Percentiles rank a stretch among this genome's conserved stretches.
Conservation (phyloP, 495 filamentous ascomycete species). For the Tuber borchii region DNA sequence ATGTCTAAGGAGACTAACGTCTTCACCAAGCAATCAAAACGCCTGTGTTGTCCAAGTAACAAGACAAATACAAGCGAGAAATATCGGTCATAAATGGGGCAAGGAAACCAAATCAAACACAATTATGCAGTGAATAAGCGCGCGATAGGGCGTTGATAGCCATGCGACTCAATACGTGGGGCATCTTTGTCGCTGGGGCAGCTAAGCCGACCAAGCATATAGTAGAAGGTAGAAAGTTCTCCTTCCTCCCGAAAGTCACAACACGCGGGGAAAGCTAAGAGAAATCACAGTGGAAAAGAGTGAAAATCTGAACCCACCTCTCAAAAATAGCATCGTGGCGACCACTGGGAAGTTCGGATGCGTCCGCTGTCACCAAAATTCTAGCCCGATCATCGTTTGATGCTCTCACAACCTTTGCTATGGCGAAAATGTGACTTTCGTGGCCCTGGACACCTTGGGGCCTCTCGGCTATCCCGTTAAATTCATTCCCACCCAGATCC, state of each 20-base stretch:
- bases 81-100: neutral
- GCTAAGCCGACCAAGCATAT: neutral
- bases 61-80: neutral
- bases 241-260: neutral
- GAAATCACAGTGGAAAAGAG: conserved; percentile 1
- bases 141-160: neutral
- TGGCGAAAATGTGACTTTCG: conserved; percentile 56
- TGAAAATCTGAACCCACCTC: conserved; percentile 48
- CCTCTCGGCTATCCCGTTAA: conserved; percentile 17
- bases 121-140: neutral
- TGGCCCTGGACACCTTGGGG: conserved; percentile 33
- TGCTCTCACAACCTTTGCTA: conserved; percentile 48
- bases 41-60: neutral
- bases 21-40: neutral
- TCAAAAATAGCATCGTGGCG: conserved; percentile 52
- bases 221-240: neutral
- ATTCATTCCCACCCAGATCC: conserved; percentile 10
- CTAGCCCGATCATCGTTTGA: conserved; percentile 30
- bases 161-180: neutral
- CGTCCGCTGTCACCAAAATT: conserved; percentile 23
- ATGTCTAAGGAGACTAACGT: neutral
- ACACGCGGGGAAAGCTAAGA: conserved; percentile 21
- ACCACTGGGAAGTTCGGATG: conserved; percentile 42
- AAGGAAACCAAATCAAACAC: neutral
- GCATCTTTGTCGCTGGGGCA: neutral